Percentiles rank a stretch among this genome's conserved stretches.
Conservation (phyloP, 192 early-diverging fungal species). For the Backusella psychrophila region DNA sequence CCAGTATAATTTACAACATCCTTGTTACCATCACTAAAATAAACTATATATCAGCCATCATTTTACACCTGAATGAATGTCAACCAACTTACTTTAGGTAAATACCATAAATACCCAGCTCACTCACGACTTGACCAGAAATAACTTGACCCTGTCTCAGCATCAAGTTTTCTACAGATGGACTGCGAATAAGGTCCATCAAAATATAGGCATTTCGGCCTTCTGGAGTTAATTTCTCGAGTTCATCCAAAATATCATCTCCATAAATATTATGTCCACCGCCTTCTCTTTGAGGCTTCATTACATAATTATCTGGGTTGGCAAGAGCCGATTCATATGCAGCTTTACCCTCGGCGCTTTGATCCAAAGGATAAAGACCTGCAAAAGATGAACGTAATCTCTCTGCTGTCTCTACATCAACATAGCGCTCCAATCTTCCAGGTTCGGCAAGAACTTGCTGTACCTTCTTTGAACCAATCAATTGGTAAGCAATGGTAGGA, state of each 20-base stretch:
- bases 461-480: conserved; percentile 95
- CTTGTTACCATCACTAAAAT: conserved; percentile 52
- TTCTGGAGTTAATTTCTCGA: conserved; percentile 53
- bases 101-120: conserved; percentile 92
- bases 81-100: conserved; percentile 67
- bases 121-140: conserved; percentile 78
- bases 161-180: conserved; percentile 69
- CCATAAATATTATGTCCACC: conserved; percentile 97
- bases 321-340: conserved; percentile 67
- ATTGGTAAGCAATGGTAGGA: conserved; percentile 86
- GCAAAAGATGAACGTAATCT: conserved; percentile 78
- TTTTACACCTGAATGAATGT: neutral
- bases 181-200: conserved; percentile 92
- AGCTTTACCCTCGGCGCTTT: conserved; percentile 54
- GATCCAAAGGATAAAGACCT: conserved; percentile 87
- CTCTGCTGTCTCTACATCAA: conserved; percentile 43
- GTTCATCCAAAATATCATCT: conserved; percentile 63
- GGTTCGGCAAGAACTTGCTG: conserved; percentile 89
- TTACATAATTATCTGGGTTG: conserved; percentile 70
- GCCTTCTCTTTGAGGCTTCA: conserved; percentile 97
- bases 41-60: neutral
- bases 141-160: conserved; percentile 74
- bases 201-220: conserved; percentile 88
- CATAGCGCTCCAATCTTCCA: conserved; percentile 78
- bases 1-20: conserved; percentile 71